Percentiles rank a stretch among this genome's conserved stretches.
phyloP scores from a whole-genome alignment of 2,329 filamentous ascomycete species.

The Talaromyces sp. region DNA sequence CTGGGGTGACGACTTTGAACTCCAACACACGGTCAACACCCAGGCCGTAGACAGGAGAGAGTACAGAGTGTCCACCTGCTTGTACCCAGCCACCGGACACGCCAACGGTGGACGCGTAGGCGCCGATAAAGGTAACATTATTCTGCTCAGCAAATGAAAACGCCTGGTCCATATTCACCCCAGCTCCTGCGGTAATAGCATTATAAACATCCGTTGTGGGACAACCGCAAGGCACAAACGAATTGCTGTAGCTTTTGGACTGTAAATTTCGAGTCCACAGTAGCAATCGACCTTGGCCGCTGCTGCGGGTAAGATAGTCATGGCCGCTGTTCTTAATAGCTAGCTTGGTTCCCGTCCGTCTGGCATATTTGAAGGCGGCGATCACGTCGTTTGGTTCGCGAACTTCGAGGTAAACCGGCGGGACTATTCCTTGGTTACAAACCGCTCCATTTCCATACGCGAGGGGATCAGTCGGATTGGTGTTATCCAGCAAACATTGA shows the following conservation, averaged over 20 bases:
- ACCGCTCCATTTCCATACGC: not conserved
- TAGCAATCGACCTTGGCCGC: not conserved
- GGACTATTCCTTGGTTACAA: not conserved
- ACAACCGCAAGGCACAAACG: not conserved
- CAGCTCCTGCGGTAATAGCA: not conserved
- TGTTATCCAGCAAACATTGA: conserved; percentile 6
- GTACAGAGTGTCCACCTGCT: conserved; percentile 57
- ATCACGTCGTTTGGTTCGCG: not conserved
- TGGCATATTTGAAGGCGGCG: not conserved
- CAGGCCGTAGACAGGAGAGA: conserved; percentile 39
- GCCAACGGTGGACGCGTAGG: conserved; percentile 53
- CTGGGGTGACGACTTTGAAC: conserved; percentile 55
- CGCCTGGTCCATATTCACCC: conserved; percentile 1
- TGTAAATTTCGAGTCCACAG: not conserved
- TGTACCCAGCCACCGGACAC: conserved; percentile 60
- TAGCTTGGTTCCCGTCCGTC: not conserved
- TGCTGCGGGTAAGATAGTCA: conserved; percentile 11
- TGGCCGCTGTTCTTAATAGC: conserved; percentile 16
- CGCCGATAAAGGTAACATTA: conserved; percentile 54
- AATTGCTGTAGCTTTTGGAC: not conserved
- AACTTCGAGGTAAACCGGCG: not conserved
- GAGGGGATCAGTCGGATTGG: conserved; percentile 2
- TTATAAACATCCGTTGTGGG: not conserved
- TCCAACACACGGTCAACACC: conserved; percentile 60
- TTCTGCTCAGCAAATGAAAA: conserved; percentile 37